Conservation (phyloP, 148 eudicot species). For the Vaccinium macrocarpon region DNA sequence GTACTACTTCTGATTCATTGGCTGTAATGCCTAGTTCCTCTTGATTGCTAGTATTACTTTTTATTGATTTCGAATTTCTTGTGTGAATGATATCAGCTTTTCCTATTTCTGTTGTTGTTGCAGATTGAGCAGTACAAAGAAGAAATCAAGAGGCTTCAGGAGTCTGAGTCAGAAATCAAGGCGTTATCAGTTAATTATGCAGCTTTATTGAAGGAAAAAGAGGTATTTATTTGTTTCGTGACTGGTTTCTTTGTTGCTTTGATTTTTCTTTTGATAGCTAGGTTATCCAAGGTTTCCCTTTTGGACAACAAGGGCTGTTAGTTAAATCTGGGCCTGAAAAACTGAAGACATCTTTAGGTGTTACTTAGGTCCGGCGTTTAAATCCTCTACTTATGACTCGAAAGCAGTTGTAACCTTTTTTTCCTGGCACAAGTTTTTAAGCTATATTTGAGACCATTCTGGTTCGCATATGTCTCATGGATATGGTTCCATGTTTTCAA, state of each 20-base stretch:
- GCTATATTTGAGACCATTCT: background rate
- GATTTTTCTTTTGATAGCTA: background rate
- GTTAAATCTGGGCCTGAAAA: background rate
- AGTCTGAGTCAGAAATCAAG: slow-evolving; percentile 86
- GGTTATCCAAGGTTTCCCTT: slow-evolving; percentile 9
- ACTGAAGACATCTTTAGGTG: background rate
- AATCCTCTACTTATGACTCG: background rate
- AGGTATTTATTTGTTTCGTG: slow-evolving; percentile 40
- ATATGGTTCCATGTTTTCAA: background rate
- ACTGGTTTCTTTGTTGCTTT: slow-evolving; percentile 2
- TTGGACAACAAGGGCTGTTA: slow-evolving; percentile 8
- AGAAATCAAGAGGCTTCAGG: slow-evolving; percentile 82
- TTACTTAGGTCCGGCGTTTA: background rate
- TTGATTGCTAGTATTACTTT: background rate
- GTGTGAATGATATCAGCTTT: background rate
- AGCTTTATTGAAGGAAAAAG: slow-evolving; percentile 88
- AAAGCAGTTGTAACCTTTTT: background rate
- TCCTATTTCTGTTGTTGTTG: slow-evolving; percentile 3
- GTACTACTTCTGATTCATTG: background rate
- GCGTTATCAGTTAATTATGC: slow-evolving; percentile 95
- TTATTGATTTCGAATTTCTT: background rate
- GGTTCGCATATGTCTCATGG: background rate
- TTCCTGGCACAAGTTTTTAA: background rate
- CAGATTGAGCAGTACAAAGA: slow-evolving; percentile 77
- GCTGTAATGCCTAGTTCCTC: background rate